Percentiles rank a stretch among this genome's conserved stretches.
phyloP scores from a whole-genome alignment of 768 basidiomycete genomes.

The Suillus clintonianus region DNA sequence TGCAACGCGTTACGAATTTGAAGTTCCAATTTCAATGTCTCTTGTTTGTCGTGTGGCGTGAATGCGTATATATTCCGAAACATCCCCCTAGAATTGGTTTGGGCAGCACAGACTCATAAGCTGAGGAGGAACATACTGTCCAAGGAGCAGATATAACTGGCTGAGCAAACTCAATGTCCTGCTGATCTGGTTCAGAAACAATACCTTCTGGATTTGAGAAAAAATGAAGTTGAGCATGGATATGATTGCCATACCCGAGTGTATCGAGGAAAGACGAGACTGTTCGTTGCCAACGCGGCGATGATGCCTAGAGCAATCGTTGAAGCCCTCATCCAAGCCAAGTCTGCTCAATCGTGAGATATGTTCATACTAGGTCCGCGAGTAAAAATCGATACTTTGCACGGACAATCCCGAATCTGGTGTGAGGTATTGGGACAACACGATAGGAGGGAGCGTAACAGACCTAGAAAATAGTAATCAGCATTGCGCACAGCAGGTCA shows the following conservation, averaged over 20 bases:
- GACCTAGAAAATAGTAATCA: conserved; percentile 29
- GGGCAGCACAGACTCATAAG: neutral
- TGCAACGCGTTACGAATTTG: conserved; percentile 43
- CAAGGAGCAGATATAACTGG: conserved; percentile 44
- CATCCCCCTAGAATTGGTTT: conserved; percentile 33
- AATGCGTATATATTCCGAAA: conserved; percentile 28
- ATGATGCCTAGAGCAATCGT: conserved; percentile 49
- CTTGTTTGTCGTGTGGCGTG: conserved; percentile 32
- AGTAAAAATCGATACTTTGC: conserved; percentile 21
- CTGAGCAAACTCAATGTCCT: conserved; percentile 40
- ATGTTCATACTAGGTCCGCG: neutral
- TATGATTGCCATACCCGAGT: conserved; percentile 37
- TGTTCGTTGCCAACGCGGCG: conserved; percentile 45
- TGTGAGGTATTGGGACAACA: conserved; percentile 33
- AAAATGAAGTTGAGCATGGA: neutral
- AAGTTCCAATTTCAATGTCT: conserved; percentile 41
- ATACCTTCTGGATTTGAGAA: conserved; percentile 27
- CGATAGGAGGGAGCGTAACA: conserved; percentile 45
- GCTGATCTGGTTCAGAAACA: conserved; percentile 43
- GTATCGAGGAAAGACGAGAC: conserved; percentile 47
- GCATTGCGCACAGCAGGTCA: neutral
- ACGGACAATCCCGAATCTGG: conserved; percentile 28
- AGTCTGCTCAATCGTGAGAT: conserved; percentile 26
- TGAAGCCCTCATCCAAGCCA: conserved; percentile 39
- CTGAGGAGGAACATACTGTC: conserved; percentile 33